phyloP scores from a whole-genome alignment of 2,329 filamentous ascomycete genomes.

The Penicillium sp. region DNA sequence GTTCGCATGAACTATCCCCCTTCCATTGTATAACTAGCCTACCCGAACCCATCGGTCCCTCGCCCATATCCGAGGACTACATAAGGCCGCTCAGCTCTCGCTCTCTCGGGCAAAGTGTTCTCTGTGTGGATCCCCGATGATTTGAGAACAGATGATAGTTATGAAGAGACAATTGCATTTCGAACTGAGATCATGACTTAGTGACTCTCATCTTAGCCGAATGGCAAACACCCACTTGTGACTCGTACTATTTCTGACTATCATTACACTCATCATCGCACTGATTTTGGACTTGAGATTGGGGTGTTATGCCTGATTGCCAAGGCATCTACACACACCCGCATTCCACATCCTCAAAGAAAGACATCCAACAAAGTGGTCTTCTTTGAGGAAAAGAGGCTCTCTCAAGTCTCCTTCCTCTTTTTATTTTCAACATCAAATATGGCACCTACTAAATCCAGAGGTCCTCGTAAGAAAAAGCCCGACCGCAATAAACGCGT shows the following conservation, averaged over 20 bases:
- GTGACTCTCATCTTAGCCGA: too few relatives aligned
- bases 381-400: neutral
- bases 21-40: neutral
- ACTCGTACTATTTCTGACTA: too few relatives aligned
- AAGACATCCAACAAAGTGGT: neutral
- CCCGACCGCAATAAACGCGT: constrained; percentile 7
- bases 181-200: too few relatives aligned
- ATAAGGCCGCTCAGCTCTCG: too few relatives aligned
- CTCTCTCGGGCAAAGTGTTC: too few relatives aligned
- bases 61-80: too few relatives aligned
- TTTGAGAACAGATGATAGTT: too few relatives aligned
- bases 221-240: too few relatives aligned
- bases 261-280: too few relatives aligned
- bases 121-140: too few relatives aligned
- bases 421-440: neutral
- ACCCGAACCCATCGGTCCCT: too few relatives aligned
- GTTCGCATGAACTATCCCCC: neutral
- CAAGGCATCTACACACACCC: neutral
- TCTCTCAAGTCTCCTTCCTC: neutral
- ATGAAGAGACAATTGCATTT: too few relatives aligned
- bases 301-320: neutral
- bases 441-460: constrained; percentile 16
- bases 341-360: neutral
- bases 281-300: neutral
- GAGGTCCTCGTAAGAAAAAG: constrained; percentile 5